Conservation (phyloP, 106 monocot species). For the Dendrobium officinale region DNA sequence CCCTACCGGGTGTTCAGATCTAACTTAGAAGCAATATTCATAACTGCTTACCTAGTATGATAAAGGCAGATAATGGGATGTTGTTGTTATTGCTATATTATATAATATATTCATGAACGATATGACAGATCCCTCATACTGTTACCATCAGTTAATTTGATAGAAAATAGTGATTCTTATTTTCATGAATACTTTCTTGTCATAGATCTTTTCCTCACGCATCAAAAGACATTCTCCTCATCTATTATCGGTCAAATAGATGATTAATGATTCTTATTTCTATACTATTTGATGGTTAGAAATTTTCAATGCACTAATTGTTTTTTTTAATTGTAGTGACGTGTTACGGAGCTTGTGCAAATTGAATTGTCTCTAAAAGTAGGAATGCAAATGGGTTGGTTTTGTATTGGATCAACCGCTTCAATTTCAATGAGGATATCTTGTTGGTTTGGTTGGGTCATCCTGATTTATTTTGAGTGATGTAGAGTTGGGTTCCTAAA, state of each 20-base stretch:
- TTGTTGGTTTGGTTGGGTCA: background rate
- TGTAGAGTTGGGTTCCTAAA: background rate
- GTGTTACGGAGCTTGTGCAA: no score
- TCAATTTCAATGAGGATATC: background rate
- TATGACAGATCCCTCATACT: background rate
- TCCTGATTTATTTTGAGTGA: background rate
- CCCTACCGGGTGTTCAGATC: background rate
- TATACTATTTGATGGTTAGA: no score
- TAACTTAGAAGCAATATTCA: background rate
- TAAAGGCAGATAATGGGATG: background rate
- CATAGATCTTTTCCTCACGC: background rate
- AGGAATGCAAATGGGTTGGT: no score
- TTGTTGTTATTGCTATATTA: background rate
- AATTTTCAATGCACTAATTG: no score
- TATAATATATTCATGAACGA: background rate
- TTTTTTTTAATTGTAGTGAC: no score
- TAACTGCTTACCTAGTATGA: background rate
- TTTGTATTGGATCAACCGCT: no score
- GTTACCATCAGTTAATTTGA: background rate
- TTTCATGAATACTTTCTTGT: background rate
- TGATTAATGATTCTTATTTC: no score
- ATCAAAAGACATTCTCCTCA: background rate
- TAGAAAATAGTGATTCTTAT: background rate
- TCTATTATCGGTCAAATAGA: no score
- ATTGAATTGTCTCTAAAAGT: no score